Conservation (phyloP, 192 early-diverging fungal species). For the Helicostylum pulchrum region DNA sequence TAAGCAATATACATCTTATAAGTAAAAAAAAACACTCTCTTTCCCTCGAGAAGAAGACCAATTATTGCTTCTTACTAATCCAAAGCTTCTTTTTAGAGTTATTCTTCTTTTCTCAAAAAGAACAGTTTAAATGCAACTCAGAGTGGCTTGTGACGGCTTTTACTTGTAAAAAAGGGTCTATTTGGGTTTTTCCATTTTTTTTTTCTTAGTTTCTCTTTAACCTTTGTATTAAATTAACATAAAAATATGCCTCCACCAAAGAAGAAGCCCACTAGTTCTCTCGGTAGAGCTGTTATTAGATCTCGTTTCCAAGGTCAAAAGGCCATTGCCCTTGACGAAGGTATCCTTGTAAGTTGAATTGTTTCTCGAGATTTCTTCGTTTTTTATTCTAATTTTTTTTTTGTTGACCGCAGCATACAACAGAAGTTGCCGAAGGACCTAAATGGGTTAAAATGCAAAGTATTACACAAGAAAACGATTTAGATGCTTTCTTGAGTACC, state of each 20-base stretch:
- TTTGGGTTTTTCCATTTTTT: neutral
- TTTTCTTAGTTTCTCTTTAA: neutral
- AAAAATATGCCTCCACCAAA: constrained; percentile 26
- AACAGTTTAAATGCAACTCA: too few species aligned
- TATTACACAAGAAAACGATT: constrained; percentile 95
- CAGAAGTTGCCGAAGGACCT: constrained; percentile 78
- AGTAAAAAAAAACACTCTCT: too few species aligned
- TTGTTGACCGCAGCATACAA: constrained; percentile 62
- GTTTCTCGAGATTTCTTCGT: neutral
- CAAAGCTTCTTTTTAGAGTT: too few species aligned
- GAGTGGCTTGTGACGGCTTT: constrained; percentile 14
- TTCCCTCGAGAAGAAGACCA: too few species aligned
- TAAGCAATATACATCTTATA: too few species aligned
- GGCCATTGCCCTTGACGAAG: constrained; percentile 38
- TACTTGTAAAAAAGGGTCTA: neutral
- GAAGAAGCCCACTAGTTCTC: constrained; percentile 30
- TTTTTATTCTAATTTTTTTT: neutral
- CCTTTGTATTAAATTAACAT: neutral
- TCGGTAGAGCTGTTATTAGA: constrained; percentile 36
- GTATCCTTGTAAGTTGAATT: constrained; percentile 24
- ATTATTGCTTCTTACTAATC: too few species aligned
- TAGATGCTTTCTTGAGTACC: constrained; percentile 93
- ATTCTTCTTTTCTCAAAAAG: too few species aligned
- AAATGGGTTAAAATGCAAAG: constrained; percentile 88
- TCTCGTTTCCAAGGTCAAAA: constrained; percentile 39